A percentile compares a stretch with the other conserved stretches of the same genome.
Evolutionary conservation across 371 early-diverging fungal genomes (phyloP).

Genomic region (Sporodiniella umbellata): DNA sequence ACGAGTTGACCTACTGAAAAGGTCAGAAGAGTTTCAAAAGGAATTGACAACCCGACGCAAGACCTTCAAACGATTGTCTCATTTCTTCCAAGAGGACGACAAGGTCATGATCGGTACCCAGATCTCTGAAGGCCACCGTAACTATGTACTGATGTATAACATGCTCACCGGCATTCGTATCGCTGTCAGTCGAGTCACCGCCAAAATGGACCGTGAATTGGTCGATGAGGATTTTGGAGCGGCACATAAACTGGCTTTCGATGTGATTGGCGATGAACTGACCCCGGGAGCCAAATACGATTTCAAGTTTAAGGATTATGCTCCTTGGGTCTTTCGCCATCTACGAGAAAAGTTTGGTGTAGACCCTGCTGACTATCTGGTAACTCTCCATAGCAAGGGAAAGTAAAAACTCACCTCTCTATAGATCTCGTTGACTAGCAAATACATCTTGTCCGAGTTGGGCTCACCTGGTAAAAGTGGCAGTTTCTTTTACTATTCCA

Average conservation of each 20-base stretch:
- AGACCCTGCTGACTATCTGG: slow-evolving; percentile 92
- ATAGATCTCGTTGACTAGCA: slow-evolving; percentile 89
- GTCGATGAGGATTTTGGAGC: slow-evolving; percentile 79
- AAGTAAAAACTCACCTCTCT: neutral
- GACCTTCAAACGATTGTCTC: slow-evolving; percentile 39
- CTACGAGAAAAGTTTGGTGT: slow-evolving; percentile 86
- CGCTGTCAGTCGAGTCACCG: slow-evolving; percentile 80
- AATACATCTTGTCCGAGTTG: slow-evolving; percentile 94
- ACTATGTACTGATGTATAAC: slow-evolving; percentile 93
- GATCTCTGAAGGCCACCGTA: slow-evolving; percentile 64
- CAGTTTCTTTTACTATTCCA: slow-evolving; percentile 95
- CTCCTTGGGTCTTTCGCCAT: slow-evolving; percentile 94
- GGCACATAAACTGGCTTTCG: slow-evolving; percentile 91
- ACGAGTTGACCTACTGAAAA: slow-evolving; percentile 14
- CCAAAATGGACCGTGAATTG: slow-evolving; percentile 73
- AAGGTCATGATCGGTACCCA: slow-evolving; percentile 65
- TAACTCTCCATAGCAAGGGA: slow-evolving; percentile 24
- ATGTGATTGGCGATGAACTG: slow-evolving; percentile 91
- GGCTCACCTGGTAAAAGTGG: slow-evolving; percentile 96
- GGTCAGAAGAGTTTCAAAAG: slow-evolving; percentile 43
- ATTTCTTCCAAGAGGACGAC: slow-evolving; percentile 23
- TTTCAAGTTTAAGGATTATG: slow-evolving; percentile 98
- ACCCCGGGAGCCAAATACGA: slow-evolving; percentile 94
- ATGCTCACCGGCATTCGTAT: slow-evolving; percentile 95
- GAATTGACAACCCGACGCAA: slow-evolving; percentile 36